phyloP scores from a whole-genome alignment of 2,329 filamentous ascomycete species.

The Monosporascus ibericus region DNA sequence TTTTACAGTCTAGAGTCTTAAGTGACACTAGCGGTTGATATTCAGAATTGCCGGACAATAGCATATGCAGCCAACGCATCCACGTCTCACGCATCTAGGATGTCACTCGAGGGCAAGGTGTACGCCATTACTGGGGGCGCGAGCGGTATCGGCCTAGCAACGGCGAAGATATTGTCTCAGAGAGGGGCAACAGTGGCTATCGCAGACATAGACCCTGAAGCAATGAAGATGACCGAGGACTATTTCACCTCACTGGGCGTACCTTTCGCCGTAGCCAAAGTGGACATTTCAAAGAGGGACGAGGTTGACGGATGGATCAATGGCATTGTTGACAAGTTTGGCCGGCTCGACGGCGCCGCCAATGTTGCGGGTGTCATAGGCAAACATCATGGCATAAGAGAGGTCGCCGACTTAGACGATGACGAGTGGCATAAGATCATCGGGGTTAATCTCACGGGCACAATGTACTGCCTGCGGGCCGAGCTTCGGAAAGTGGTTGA shows the following conservation, averaged over 20 bases:
- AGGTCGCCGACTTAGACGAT: slow-evolving; percentile 38
- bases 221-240: slow-evolving; percentile 18
- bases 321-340: slow-evolving; percentile 39
- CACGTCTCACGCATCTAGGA: slow-evolving; percentile 3
- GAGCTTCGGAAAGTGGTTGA: slow-evolving; percentile 37
- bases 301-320: slow-evolving; percentile 47
- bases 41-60: neutral
- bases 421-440: slow-evolving; percentile 44
- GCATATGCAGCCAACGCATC: neutral
- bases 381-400: slow-evolving; percentile 32
- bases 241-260: slow-evolving; percentile 20
- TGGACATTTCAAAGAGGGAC: slow-evolving; percentile 41
- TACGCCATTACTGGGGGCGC: slow-evolving; percentile 37
- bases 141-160: slow-evolving; percentile 29
- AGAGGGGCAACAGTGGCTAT: slow-evolving; percentile 24
- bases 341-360: slow-evolving; percentile 47
- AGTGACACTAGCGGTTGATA: too few relatives aligned
- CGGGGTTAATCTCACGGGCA: slow-evolving; percentile 43
- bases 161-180: slow-evolving; percentile 23
- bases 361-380: slow-evolving; percentile 49
- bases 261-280: slow-evolving; percentile 28
- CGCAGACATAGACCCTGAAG: slow-evolving; percentile 22
- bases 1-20: too few relatives aligned
- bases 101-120: slow-evolving; percentile 25
- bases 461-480: slow-evolving; percentile 44